These are phyloP conservation scores for Pichia insulana DNA, from an alignment of 805 yeast species.

Conservation along the genomic window DNA sequence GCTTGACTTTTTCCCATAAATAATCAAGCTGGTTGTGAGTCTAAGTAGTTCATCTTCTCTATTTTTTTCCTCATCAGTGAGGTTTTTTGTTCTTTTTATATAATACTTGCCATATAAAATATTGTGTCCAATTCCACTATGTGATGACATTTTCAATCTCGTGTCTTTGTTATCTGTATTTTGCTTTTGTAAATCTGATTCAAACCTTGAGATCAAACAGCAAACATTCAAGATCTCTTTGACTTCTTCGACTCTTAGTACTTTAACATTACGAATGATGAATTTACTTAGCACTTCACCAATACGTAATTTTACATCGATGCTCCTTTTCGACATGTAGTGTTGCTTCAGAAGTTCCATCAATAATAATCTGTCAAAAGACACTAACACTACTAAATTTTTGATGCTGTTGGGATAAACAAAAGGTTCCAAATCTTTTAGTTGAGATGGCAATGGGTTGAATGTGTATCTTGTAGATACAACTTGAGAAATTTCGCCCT, in stretches of 20 bases:
- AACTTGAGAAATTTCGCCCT: constrained; percentile 13
- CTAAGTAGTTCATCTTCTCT: too few species aligned
- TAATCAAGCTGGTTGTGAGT: too few species aligned
- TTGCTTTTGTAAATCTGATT: neutral
- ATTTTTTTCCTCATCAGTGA: too few species aligned
- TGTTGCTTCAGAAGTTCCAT: constrained; percentile 10
- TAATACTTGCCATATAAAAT: too few species aligned
- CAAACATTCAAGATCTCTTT: constrained; percentile 35
- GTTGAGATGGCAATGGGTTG: constrained; percentile 50
- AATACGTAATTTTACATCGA: constrained; percentile 66
- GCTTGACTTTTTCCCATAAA: too few species aligned
- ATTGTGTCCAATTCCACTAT: too few species aligned
- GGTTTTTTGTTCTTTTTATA: too few species aligned
- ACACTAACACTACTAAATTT: constrained; percentile 56
- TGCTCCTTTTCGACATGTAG: constrained; percentile 4
- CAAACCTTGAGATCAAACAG: constrained; percentile 18
- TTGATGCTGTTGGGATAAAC: constrained; percentile 79
- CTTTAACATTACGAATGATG: constrained; percentile 39
- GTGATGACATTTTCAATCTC: constrained; percentile 75
- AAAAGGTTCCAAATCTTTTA: constrained; percentile 78
- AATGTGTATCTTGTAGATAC: constrained; percentile 39
- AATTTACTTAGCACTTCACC: constrained; percentile 74
- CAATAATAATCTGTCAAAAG: constrained; percentile 27
- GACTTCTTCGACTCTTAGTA: constrained; percentile 36
- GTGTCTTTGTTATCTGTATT: constrained; percentile 33